Evolutionary conservation across 2,329 filamentous ascomycete genomes (phyloP).

Genomic region (Sporothrix luriei): DNA sequence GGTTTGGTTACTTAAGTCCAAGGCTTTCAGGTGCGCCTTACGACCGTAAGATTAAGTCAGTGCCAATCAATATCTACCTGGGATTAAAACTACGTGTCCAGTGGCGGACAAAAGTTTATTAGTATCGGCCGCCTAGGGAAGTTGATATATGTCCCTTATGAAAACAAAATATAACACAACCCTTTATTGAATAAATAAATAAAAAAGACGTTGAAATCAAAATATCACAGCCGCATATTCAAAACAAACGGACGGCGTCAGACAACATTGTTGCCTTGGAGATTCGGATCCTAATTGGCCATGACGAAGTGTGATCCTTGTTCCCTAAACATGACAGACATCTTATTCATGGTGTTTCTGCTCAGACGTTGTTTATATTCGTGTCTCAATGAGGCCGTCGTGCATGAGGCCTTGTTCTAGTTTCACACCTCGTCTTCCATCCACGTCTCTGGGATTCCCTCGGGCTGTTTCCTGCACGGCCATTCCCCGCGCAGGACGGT

Average conservation of each 20-base stretch:
- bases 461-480: background rate
- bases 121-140: background rate
- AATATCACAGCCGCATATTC: too few relatives aligned
- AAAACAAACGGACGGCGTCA: background rate
- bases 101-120: background rate
- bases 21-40: constrained; percentile 17
- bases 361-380: background rate
- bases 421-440: background rate
- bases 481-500: background rate
- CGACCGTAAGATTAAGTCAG: background rate
- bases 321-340: background rate
- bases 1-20: background rate
- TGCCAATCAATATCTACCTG: background rate
- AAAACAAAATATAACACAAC: background rate
- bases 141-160: background rate
- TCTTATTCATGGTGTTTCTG: background rate
- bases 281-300: too few relatives aligned
- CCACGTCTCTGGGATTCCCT: background rate
- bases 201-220: background rate
- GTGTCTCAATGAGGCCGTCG: background rate
- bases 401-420: background rate
- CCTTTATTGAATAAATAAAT: too few relatives aligned
- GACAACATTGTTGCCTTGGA: too few relatives aligned
- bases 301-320: too few relatives aligned
- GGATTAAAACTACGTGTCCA: background rate